Conservation (phyloP, 2,329 filamentous ascomycete genomes). For the Mycosphaerella sp. region DNA sequence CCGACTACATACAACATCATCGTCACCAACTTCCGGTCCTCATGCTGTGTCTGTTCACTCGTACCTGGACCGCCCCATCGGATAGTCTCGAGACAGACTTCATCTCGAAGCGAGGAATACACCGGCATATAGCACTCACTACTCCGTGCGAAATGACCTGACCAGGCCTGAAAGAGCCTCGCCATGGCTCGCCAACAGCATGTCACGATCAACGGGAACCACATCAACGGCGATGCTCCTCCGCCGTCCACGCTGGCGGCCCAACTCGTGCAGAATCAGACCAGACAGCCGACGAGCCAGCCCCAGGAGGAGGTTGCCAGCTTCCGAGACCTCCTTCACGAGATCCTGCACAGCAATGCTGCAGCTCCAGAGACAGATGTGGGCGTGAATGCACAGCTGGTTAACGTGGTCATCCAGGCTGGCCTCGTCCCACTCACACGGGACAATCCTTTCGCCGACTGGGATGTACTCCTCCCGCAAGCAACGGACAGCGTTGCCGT, state of each 20-base stretch:
- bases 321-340: conserved; percentile 67
- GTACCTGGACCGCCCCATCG: background rate
- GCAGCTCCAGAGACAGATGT: conserved; percentile 57
- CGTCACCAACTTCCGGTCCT: background rate
- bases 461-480: conserved; percentile 51
- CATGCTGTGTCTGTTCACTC: background rate
- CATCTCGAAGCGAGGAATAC: background rate
- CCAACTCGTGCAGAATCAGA: conserved; percentile 73
- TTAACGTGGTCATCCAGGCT: conserved; percentile 75
- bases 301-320: conserved; percentile 45
- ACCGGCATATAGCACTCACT: too few relatives aligned
- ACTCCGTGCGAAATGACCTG: conserved; percentile 3
- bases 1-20: background rate
- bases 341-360: conserved; percentile 46
- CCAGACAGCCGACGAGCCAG: conserved; percentile 50
- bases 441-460: conserved; percentile 62
- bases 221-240: conserved; percentile 33
- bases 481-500: conserved; percentile 70
- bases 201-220: conserved; percentile 8
- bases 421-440: conserved; percentile 64
- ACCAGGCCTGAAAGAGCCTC: conserved; percentile 4
- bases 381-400: conserved; percentile 74
- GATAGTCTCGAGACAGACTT: background rate
- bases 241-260: conserved; percentile 78
- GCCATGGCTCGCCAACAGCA: conserved; percentile 37